Conservation (phyloP, 2,329 filamentous ascomycete species). For the Penicillium sp. region DNA sequence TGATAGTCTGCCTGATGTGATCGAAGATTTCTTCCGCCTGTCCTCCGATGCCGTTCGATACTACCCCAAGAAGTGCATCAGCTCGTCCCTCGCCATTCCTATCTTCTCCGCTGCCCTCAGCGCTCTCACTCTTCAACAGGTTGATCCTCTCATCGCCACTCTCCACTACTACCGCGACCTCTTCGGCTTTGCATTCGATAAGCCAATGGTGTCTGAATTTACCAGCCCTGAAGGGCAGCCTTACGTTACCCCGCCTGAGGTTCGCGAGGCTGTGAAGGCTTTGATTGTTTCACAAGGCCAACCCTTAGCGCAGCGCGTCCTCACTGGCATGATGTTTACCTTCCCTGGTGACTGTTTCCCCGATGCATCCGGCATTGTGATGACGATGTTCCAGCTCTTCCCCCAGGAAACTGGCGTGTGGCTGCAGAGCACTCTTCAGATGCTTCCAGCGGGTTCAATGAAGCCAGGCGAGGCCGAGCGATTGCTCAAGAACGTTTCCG, state of each 20-base stretch:
- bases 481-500: constrained; percentile 76
- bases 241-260: constrained; percentile 66
- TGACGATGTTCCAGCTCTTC: constrained; percentile 84
- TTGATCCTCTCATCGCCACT: constrained; percentile 86
- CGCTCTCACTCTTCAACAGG: constrained; percentile 83
- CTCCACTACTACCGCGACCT: constrained; percentile 92
- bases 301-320: constrained; percentile 78
- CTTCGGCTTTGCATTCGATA: constrained; percentile 80
- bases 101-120: constrained; percentile 87
- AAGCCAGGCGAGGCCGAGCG: constrained; percentile 77
- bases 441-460: constrained; percentile 81
- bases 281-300: constrained; percentile 72
- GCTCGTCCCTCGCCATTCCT: constrained; percentile 74
- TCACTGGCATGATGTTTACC: constrained; percentile 99
- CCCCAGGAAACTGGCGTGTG: constrained; percentile 77
- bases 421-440: constrained; percentile 79
- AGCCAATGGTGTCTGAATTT: constrained; percentile 58
- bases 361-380: constrained; percentile 88
- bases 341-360: constrained; percentile 96
- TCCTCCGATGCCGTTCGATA: constrained; percentile 89
- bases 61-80: constrained; percentile 81
- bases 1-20: constrained; percentile 76
- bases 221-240: constrained; percentile 62
- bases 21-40: constrained; percentile 95
- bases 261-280: constrained; percentile 71